phyloP scores from a whole-genome alignment of 192 early-diverging fungal species.

The Backusella psychrophila region DNA sequence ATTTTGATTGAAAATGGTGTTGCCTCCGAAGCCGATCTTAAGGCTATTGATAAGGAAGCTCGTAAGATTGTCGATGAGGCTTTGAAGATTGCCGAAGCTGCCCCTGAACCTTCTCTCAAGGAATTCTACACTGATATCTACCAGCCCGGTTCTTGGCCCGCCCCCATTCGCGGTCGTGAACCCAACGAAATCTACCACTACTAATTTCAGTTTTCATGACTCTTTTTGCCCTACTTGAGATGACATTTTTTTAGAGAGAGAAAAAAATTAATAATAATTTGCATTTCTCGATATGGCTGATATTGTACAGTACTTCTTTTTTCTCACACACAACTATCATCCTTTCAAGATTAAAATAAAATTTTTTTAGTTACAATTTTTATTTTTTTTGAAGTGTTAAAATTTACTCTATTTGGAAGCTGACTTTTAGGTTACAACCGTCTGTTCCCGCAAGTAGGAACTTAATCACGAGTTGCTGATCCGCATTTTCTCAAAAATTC shows the following conservation, averaged over 20 bases:
- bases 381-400: constrained; percentile 5
- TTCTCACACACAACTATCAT: constrained; percentile 7
- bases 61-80: constrained; percentile 85
- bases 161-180: constrained; percentile 76
- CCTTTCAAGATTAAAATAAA: constrained; percentile 4
- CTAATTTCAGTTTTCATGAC: constrained; percentile 3
- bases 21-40: constrained; percentile 84
- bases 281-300: constrained; percentile 4
- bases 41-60: constrained; percentile 92
- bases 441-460: neutral
- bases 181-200: constrained; percentile 74
- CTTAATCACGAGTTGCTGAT: neutral
- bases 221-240: constrained; percentile 1
- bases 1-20: constrained; percentile 70
- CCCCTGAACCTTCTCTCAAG: constrained; percentile 63
- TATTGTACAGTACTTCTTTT: constrained; percentile 5
- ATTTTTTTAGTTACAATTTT: neutral
- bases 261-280: constrained; percentile 2
- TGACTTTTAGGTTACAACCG: neutral
- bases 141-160: constrained; percentile 70
- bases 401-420: constrained; percentile 2
- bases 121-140: constrained; percentile 88
- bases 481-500: neutral
- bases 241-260: constrained; percentile 6
- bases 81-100: constrained; percentile 76